phyloP scores from a whole-genome alignment of 2,329 filamentous ascomycete species.

The Ophiocordyceps camponoti-saundersi region DNA sequence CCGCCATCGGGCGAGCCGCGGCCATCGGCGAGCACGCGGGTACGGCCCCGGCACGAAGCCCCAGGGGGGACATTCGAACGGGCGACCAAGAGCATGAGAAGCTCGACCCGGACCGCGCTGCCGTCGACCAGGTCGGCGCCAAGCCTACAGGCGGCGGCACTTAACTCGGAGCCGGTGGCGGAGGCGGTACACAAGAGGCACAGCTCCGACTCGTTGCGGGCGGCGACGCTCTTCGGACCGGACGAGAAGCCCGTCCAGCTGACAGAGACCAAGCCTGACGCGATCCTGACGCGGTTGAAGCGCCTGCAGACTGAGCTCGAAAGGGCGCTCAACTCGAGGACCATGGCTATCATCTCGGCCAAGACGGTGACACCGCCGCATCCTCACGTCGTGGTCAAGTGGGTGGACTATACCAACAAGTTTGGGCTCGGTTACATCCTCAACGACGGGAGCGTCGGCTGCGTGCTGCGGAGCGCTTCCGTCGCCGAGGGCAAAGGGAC shows the following conservation, averaged over 20 bases:
- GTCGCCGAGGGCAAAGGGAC: constrained; percentile 30
- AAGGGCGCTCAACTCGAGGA: constrained; percentile 43
- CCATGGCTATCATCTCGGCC: constrained; percentile 41
- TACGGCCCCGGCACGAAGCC: constrained; percentile 11
- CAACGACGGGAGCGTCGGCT: constrained; percentile 66
- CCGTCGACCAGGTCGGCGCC: constrained; percentile 11
- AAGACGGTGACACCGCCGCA: constrained; percentile 36
- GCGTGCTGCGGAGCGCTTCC: constrained; percentile 41
- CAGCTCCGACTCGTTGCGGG: constrained; percentile 14
- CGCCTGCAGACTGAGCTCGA: constrained; percentile 44
- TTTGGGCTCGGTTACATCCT: constrained; percentile 73
- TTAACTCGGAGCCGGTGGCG: constrained; percentile 10
- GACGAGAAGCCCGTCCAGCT: constrained; percentile 32
- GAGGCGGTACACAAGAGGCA: constrained; percentile 10
- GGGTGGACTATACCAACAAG: constrained; percentile 81
- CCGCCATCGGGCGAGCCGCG: constrained; percentile 1
- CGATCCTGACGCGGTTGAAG: constrained; percentile 36
- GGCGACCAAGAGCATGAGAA: constrained; percentile 10
- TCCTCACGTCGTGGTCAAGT: constrained; percentile 54
- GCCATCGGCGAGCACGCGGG: constrained; percentile 5
- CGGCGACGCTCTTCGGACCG: constrained; percentile 37
- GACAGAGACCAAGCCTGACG: constrained; percentile 37
- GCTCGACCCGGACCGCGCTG: constrained; percentile 10
- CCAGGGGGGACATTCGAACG: constrained; percentile 7
- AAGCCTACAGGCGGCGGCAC: constrained; percentile 9